Conservation (phyloP, 495 filamentous ascomycete genomes). For the Neurospora africana region DNA sequence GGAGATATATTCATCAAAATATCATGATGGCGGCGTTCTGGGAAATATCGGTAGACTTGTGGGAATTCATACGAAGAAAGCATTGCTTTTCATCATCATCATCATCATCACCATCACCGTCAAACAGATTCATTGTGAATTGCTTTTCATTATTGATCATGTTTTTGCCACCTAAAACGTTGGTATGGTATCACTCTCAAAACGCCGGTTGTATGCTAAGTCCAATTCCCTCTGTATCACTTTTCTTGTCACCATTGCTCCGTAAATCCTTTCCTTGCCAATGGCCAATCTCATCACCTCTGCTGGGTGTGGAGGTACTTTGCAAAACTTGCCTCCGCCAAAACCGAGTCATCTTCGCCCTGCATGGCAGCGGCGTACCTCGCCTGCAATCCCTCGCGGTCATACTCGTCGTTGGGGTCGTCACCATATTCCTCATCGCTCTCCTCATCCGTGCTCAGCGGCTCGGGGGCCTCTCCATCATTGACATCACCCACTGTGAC, state of each 20-base stretch:
- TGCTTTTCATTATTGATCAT: neutral
- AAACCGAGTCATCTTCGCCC: slow-evolving; percentile 33
- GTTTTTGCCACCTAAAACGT: neutral
- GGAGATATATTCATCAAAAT: neutral
- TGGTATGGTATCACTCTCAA: neutral
- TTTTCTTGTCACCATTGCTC: neutral
- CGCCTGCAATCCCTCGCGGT: slow-evolving; percentile 48
- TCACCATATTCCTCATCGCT: slow-evolving; percentile 32
- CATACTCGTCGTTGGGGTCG: slow-evolving; percentile 37
- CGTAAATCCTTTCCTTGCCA: neutral
- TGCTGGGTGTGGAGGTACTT: slow-evolving; percentile 41
- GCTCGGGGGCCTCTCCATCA: slow-evolving; percentile 43
- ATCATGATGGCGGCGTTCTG: neutral
- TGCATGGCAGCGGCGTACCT: slow-evolving; percentile 51
- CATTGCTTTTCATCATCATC: neutral
- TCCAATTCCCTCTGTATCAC: neutral
- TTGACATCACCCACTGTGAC: slow-evolving; percentile 29
- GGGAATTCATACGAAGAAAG: neutral
- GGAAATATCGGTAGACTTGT: neutral
- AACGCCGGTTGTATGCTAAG: neutral
- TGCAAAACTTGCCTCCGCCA: slow-evolving; percentile 48
- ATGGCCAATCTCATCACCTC: neutral
- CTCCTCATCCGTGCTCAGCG: slow-evolving; percentile 30
- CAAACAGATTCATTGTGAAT: neutral
- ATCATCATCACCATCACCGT: neutral